These are phyloP conservation scores for Melaleuca quinquenervia DNA, from an alignment of 345 rosid genomes.

Conservation along the genomic window DNA sequence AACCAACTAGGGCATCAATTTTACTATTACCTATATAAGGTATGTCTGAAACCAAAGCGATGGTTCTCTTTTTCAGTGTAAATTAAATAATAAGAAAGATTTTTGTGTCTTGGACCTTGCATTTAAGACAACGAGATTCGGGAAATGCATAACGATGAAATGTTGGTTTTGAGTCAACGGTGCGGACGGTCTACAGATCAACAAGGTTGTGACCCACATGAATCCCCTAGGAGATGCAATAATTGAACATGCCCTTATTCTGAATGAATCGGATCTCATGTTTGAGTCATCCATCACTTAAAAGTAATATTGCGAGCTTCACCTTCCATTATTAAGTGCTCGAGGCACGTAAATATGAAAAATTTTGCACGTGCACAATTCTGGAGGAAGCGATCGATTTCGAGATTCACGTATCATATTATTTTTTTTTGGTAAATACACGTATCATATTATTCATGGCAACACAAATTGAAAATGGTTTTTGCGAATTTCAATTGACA, in stretches of 20 bases:
- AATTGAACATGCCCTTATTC: not conserved
- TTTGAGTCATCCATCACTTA: not conserved
- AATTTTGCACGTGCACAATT: not conserved
- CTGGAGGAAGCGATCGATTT: not conserved
- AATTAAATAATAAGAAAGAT: not conserved
- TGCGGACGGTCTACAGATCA: not conserved
- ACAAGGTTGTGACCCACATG: not conserved
- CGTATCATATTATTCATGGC: not conserved
- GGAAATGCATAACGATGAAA: not conserved
- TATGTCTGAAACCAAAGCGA: not conserved
- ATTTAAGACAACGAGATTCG: not conserved
- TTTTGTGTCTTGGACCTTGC: not conserved
- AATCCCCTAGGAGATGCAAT: not conserved
- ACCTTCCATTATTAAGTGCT: fast-evolving
- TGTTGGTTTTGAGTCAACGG: not conserved
- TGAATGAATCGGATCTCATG: not conserved
- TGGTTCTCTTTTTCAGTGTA: not conserved
- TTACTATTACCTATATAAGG: not conserved
- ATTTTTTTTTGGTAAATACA: no score
- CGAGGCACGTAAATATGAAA: fast-evolving
- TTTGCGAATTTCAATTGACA: not conserved
- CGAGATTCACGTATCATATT: fast-evolving
- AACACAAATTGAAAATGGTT: not conserved
- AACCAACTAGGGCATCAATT: not conserved
- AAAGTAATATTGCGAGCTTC: not conserved